Evolutionary conservation across 257 asterid species (phyloP), one percentile per base, ranked within the genome.

Genomic region (Osmanthus fragrans): DNA sequence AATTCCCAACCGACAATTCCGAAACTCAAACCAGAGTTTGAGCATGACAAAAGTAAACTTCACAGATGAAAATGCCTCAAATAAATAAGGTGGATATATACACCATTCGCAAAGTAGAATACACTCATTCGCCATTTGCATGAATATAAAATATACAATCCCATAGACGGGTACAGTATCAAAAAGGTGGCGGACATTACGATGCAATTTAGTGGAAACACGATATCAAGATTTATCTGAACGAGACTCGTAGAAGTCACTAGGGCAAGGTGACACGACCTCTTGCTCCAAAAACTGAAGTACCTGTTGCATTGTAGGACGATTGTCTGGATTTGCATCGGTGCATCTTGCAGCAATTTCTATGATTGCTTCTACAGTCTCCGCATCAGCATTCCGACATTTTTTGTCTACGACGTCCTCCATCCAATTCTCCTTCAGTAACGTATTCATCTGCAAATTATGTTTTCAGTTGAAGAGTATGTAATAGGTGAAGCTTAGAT

Each of bases 231-330:
- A 89, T 80, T 85, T 88, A 75, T 94, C 97, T 0, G 97, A 95
- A 34, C 90, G 96, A 64, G 97, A 95, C 84, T 95, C 99, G 0
- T 93, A 88, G 74, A 89, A 80, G 78, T 95, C 97, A 30, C 90
- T 93, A 0, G 86, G 87, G 77, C 97, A 88, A 49, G 99, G 98
- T 2, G 97, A 90, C 97, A 91, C 90, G 39, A 93, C 96, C 80
- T 93, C 98, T 78, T 95, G 98, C 89, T 95, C 98, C 80, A 95
- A 79, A 80, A 85, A 90, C 88, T 93, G 96, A 85, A 95, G 58
- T 73, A 95, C 98, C 71, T 87, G 93, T 66, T 90, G 97, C 99
- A 95, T 95, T 2, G 93, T 69, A 7, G 99, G 98, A 74, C 99
- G 87, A 4, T 89, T 94, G 2, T 93, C 97, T 4, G 97, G 90